Percentiles rank a stretch among this genome's conserved stretches.
These are phyloP conservation scores for Chloroidium sp. DNA, from an alignment of 163 green algal genomes.

Conservation along the genomic window DNA sequence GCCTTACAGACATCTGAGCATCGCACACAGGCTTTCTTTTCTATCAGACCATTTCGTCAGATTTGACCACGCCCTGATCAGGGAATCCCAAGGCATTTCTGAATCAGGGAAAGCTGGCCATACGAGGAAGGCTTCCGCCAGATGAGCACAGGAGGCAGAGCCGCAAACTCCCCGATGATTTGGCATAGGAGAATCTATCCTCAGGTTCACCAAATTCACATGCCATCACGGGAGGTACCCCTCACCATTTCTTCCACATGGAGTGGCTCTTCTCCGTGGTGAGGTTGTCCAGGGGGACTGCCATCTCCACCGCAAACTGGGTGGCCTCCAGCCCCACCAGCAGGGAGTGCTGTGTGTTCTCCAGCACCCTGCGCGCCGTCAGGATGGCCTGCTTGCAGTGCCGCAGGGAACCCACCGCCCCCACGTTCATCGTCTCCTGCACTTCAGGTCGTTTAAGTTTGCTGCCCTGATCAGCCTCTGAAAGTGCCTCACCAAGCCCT, in stretches of 20 bases:
- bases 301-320: conserved; percentile 59
- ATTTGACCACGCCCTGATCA: too few species aligned
- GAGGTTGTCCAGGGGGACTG: conserved; percentile 35
- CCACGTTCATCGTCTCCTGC: conserved; percentile 43
- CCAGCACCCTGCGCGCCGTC: conserved; percentile 49
- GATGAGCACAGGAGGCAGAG: too few species aligned
- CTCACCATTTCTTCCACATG: conserved; percentile 32
- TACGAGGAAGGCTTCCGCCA: too few species aligned
- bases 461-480: neutral
- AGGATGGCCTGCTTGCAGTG: conserved; percentile 31
- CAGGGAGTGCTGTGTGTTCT: conserved; percentile 51
- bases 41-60: too few species aligned
- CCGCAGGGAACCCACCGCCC: conserved; percentile 40
- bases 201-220: too few species aligned
- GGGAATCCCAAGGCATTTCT: too few species aligned
- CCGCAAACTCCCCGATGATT: too few species aligned
- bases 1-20: too few species aligned
- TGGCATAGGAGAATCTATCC: too few species aligned
- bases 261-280: conserved; percentile 27
- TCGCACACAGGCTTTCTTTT: too few species aligned
- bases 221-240: too few species aligned
- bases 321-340: conserved; percentile 49
- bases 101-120: too few species aligned
- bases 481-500: neutral
- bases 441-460: neutral